A percentile compares a stretch with the other conserved stretches of the same genome.
phyloP scores from a whole-genome alignment of 306 rosid genomes.

The Cyamopsis tetragonoloba region DNA sequence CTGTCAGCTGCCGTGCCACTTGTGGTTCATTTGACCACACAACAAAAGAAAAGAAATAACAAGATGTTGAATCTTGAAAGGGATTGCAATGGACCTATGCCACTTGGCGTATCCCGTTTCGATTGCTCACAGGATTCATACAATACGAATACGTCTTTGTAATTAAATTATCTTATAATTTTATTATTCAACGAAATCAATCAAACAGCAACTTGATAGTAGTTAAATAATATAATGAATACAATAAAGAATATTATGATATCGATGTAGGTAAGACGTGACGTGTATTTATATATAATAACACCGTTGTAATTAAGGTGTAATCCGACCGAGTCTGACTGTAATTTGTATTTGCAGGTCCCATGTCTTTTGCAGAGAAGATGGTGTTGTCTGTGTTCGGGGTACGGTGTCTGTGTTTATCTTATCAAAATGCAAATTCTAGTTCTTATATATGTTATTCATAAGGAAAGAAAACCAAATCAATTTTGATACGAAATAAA shows the following conservation, averaged over 20 bases:
- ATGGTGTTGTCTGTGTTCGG: constrained; percentile 56
- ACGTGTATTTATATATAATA: too few species aligned
- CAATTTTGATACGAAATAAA: too few species aligned
- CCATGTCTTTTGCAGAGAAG: constrained; percentile 79
- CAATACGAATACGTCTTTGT: background rate
- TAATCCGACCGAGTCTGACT: too few species aligned
- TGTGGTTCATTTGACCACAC: background rate
- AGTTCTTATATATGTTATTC: too few species aligned
- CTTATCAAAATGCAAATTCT: too few species aligned
- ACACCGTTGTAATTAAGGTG: too few species aligned
- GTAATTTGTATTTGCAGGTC: constrained; percentile 47
- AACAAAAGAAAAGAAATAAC: background rate
- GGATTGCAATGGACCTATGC: background rate
- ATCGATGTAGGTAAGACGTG: too few species aligned
- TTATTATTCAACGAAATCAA: background rate
- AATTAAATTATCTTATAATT: background rate
- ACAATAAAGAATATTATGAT: too few species aligned
- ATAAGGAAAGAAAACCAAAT: too few species aligned
- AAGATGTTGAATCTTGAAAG: background rate
- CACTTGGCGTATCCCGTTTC: background rate
- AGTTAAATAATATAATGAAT: too few species aligned
- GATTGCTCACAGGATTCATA: background rate
- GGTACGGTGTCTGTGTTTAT: constrained; percentile 49
- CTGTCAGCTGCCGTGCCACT: background rate
- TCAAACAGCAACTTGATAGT: background rate